Evolutionary conservation across 306 rosid species (phyloP), one percentile per base, ranked within the genome.

Genomic region (Dalbergia cochinchinensis): DNA sequence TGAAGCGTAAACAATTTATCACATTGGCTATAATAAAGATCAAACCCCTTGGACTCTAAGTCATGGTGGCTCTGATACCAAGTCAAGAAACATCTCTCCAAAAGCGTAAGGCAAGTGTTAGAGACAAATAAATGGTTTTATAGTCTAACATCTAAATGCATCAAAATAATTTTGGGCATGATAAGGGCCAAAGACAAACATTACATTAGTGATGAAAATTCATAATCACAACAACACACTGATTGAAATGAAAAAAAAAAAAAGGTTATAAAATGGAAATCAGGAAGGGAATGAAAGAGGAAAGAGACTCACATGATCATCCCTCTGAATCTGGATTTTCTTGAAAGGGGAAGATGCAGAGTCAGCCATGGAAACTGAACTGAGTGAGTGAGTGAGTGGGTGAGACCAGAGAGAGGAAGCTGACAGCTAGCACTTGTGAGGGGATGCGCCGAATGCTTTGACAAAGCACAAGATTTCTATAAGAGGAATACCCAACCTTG

Each of bases 281-380:
- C 47, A 35, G 18, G 11, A 71, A 33, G 7, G 5, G 34, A 73
- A 58, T 48, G 6, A 22, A 78, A 31, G 59, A 18, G 31, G 69
- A 66, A 3, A 73, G 57, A 86, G 53, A 12, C 92, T 88, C 65
- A 91, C 95, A 76, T 89, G 82, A 69, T 84, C 88, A 5, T 86
- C 94, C 73, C 97, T 88, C 69, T 83, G 89, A 81, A 91, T 90
- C 86, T 87, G 97, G 78, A 93, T 85, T 85, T 90, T 91, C 83
- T 85, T 90, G 88, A 93, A 91, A 50, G 91, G 89, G 34, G 91
- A 82, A 22, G 91, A 83, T 8, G 87, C 82, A 41, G 97, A 65
- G 76, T 78, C 77, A 59, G 97, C 94, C 94, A 93, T 93, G 57
- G 87, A 74, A 34, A 79, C 80, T 13, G 86, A 62, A 11, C 53